A percentile compares a stretch with the other conserved stretches of the same genome.
Conservation (phyloP, 2,329 filamentous ascomycete species). For the Pseudogymnoascus sp. region DNA sequence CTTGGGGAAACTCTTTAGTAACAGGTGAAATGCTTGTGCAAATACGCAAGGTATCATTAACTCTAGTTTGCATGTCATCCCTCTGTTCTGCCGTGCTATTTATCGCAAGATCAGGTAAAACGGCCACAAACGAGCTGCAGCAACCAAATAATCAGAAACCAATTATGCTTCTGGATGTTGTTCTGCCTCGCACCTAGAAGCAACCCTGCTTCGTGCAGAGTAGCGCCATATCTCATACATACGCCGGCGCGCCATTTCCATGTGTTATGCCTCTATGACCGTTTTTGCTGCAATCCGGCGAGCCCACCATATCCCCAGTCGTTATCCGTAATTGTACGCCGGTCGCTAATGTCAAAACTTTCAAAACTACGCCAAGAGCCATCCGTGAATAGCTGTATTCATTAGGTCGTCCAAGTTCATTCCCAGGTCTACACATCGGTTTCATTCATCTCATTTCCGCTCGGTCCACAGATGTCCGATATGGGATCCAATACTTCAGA, state of each 20-base stretch:
- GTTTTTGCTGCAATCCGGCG: constrained; percentile 7
- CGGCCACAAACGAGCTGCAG: background rate
- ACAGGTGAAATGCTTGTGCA: background rate
- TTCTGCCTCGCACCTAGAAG: background rate
- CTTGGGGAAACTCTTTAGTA: background rate
- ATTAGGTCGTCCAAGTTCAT: constrained; percentile 3
- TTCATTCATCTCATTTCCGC: constrained; percentile 36
- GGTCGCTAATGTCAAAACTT: constrained; percentile 4
- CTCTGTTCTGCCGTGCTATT: constrained; percentile 1
- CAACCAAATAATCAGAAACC: background rate
- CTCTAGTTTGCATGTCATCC: constrained; percentile 1
- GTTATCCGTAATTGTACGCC: constrained; percentile 8
- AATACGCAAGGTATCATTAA: background rate
- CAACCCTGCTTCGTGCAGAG: background rate
- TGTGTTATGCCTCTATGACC: constrained; percentile 5
- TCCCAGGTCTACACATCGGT: constrained; percentile 21
- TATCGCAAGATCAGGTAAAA: constrained; percentile 3
- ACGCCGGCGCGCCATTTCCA: background rate
- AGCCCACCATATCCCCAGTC: background rate
- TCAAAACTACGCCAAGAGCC: constrained; percentile 5
- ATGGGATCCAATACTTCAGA: constrained; percentile 48
- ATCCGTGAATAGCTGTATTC: background rate
- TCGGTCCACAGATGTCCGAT: constrained; percentile 38
- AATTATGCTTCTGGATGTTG: background rate
- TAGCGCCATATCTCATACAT: constrained; percentile 3